Evolutionary conservation across 1,284 basidiomycete species (phyloP).

Genomic region (Cryptococcus wingfieldii): DNA sequence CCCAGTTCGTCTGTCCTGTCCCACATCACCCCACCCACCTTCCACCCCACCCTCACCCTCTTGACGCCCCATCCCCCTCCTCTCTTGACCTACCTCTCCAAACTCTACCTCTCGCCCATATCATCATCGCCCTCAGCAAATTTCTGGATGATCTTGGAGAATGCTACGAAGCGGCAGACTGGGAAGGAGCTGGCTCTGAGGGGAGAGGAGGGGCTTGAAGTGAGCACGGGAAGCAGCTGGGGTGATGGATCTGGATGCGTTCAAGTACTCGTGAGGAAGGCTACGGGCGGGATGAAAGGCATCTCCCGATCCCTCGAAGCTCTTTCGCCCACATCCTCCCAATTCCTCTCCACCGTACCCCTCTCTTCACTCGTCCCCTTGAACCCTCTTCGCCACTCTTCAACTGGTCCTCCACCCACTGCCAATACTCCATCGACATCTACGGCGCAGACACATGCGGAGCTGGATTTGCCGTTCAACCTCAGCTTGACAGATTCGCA

Average conservation of each 20-base stretch:
- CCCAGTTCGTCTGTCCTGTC: conserved; percentile 56
- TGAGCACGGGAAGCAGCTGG: neutral
- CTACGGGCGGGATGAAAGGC: conserved; percentile 46
- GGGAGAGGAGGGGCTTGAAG: conserved; percentile 14
- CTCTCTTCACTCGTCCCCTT: neutral
- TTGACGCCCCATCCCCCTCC: conserved; percentile 60
- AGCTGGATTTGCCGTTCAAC: conserved; percentile 67
- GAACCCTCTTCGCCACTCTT: neutral
- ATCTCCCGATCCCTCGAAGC: conserved; percentile 28
- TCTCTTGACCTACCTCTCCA: conserved; percentile 61
- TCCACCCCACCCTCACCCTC: conserved; percentile 64
- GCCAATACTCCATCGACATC: neutral
- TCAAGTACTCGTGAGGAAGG: conserved; percentile 39
- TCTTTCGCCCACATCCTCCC: neutral
- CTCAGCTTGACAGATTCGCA: conserved; percentile 79
- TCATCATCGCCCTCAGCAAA: conserved; percentile 42
- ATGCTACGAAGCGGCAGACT: conserved; percentile 18
- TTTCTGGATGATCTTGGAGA: conserved; percentile 37
- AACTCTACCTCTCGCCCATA: conserved; percentile 64
- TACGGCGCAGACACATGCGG: conserved; percentile 53
- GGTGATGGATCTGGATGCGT: conserved; percentile 18
- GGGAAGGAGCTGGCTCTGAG: conserved; percentile 24
- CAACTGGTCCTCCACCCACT: neutral
- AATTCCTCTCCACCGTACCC: neutral
- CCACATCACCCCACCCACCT: conserved; percentile 58